phyloP scores from a whole-genome alignment of 495 filamentous ascomycete genomes.

The Aspergillus mulundensis region DNA sequence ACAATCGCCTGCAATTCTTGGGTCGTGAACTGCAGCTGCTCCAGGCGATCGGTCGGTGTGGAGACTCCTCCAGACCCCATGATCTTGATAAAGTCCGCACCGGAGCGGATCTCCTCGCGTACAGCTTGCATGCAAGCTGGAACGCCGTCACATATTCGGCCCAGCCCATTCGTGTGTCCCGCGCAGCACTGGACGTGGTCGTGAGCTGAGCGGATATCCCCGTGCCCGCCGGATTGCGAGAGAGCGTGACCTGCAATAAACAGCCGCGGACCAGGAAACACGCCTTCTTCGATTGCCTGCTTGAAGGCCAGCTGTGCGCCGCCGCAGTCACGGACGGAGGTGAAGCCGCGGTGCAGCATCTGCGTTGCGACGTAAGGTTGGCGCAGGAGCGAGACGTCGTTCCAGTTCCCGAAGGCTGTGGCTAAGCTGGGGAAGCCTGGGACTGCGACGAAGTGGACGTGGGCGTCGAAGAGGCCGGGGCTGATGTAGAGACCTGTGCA shows the following conservation, averaged over 20 bases:
- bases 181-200: constrained; percentile 42
- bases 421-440: constrained; percentile 34
- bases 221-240: constrained; percentile 54
- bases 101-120: constrained; percentile 48
- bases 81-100: constrained; percentile 56
- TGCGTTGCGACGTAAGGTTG: constrained; percentile 22
- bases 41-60: constrained; percentile 46
- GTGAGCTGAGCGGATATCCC: constrained; percentile 38
- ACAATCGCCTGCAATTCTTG: constrained; percentile 51
- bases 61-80: constrained; percentile 54
- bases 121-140: constrained; percentile 46
- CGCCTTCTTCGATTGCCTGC: constrained; percentile 46
- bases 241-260: constrained; percentile 43
- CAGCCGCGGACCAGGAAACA: constrained; percentile 46
- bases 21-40: constrained; percentile 49
- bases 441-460: constrained; percentile 50
- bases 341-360: constrained; percentile 53
- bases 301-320: constrained; percentile 49
- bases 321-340: constrained; percentile 49
- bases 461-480: constrained; percentile 55
- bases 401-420: constrained; percentile 12
- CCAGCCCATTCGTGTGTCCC: constrained; percentile 27
- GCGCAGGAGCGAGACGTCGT: constrained; percentile 17
- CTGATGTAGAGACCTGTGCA: constrained; percentile 44
- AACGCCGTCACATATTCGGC: constrained; percentile 48